Evolutionary conservation across 495 filamentous ascomycete genomes (phyloP).

Genomic region (Neurospora sp.): DNA sequence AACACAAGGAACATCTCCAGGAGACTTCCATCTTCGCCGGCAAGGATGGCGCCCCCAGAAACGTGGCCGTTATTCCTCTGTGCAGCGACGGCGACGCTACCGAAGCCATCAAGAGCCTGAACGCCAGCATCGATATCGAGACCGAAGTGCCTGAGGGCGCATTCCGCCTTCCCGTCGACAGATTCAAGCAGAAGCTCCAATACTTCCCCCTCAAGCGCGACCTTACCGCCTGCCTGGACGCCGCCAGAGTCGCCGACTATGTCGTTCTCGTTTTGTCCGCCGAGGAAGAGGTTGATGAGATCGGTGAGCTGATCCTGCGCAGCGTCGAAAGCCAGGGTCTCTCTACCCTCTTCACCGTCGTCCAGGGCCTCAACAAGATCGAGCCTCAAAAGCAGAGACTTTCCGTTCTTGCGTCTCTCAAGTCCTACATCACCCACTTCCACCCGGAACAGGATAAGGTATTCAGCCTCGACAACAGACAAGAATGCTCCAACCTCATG

Average conservation of each 20-base stretch:
- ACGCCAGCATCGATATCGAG: constrained; percentile 70
- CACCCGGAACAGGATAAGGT: constrained; percentile 84
- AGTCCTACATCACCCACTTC: constrained; percentile 86
- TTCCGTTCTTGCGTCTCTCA: constrained; percentile 68
- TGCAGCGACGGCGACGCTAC: constrained; percentile 57
- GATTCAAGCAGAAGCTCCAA: constrained; percentile 86
- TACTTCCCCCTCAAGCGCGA: constrained; percentile 67
- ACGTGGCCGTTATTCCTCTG: constrained; percentile 85
- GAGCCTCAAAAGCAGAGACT: constrained; percentile 67
- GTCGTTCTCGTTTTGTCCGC: constrained; percentile 75
- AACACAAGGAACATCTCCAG: constrained; percentile 68
- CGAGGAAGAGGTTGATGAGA: constrained; percentile 66
- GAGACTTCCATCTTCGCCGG: constrained; percentile 73
- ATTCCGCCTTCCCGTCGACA: constrained; percentile 60
- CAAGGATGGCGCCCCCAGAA: constrained; percentile 72
- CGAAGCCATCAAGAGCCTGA: constrained; percentile 58
- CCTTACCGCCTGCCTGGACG: constrained; percentile 67
- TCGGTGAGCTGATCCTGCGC: constrained; percentile 72
- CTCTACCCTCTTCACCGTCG: constrained; percentile 71
- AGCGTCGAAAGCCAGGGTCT: constrained; percentile 89
- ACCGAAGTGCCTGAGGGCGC: constrained; percentile 48
- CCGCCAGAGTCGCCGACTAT: constrained; percentile 81
- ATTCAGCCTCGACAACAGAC: constrained; percentile 70
- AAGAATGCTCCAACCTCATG: constrained; percentile 83
- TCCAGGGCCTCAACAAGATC: constrained; percentile 67